These are phyloP conservation scores for Skeletonema grethae DNA, from an alignment of 108 stramenopile genomes.

Conservation along the genomic window DNA sequence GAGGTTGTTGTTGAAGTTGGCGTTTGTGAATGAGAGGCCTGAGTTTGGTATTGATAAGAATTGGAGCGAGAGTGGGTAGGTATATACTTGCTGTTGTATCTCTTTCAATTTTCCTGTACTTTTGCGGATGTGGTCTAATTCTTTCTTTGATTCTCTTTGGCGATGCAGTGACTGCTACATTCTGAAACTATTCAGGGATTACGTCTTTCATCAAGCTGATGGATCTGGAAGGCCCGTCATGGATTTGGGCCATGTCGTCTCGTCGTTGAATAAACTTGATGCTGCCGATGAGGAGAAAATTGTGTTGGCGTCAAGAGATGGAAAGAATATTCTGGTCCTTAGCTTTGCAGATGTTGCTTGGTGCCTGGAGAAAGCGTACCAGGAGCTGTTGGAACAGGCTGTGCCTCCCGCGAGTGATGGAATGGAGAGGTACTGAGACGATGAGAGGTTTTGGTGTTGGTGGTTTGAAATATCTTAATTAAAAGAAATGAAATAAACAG, in stretches of 20 bases:
- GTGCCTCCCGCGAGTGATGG: background rate
- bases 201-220: conserved; percentile 93
- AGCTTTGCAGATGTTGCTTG: conserved; percentile 90
- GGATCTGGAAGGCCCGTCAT: conserved; percentile 86
- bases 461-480: background rate
- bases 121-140: too few species aligned
- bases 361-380: conserved; percentile 79
- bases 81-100: background rate
- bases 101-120: background rate
- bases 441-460: background rate
- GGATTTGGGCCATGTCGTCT: conserved; percentile 92
- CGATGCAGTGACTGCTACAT: conserved; percentile 68
- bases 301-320: conserved; percentile 85
- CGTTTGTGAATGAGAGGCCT: conserved; percentile 92
- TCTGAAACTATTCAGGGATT: conserved; percentile 92
- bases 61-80: conserved; percentile 86
- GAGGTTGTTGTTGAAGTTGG: conserved; percentile 87
- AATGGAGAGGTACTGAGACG: background rate
- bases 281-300: conserved; percentile 88
- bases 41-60: conserved; percentile 83
- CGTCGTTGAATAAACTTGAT: conserved; percentile 90
- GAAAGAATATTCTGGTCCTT: conserved; percentile 84
- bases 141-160: background rate
- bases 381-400: conserved; percentile 54
- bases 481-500: conserved; percentile 4